Conservation (phyloP, 306 rosid species). For the Dicorynia guianensis region DNA sequence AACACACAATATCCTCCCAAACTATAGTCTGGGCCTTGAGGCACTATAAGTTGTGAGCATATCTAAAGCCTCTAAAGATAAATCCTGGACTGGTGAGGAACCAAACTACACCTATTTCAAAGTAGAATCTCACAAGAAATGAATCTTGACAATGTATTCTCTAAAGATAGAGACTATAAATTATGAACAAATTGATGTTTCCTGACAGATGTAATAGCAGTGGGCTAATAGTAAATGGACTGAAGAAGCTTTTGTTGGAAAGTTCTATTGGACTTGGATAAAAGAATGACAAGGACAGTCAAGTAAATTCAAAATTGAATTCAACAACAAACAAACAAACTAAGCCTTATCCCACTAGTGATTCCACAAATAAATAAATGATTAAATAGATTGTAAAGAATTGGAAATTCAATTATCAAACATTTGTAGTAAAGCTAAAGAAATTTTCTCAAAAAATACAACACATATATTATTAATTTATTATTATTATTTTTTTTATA, state of each 20-base stretch:
- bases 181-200: too few relatives aligned
- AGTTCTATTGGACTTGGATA: too few relatives aligned
- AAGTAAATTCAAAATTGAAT: too few relatives aligned
- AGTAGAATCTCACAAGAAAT: slow-evolving; percentile 9
- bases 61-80: slow-evolving; percentile 17
- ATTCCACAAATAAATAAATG: too few relatives aligned
- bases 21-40: slow-evolving; percentile 10
- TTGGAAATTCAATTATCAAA: slow-evolving; percentile 2
- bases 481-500: neutral
- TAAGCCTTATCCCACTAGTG: too few relatives aligned
- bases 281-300: too few relatives aligned
- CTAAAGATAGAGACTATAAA: slow-evolving; percentile 15
- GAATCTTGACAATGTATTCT: slow-evolving; percentile 13
- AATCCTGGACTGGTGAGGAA: slow-evolving; percentile 19
- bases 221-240: too few relatives aligned
- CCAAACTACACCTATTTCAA: slow-evolving; percentile 21
- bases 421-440: neutral
- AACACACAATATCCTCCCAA: slow-evolving; percentile 35
- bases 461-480: neutral
- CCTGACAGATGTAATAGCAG: too few relatives aligned
- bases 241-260: too few relatives aligned
- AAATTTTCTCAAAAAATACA: neutral
- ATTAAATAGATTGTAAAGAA: neutral
- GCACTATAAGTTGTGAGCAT: slow-evolving; percentile 7
- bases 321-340: too few relatives aligned